Evolutionary conservation across 768 basidiomycete species (phyloP).

Genomic region (Gyrodon lividus): DNA sequence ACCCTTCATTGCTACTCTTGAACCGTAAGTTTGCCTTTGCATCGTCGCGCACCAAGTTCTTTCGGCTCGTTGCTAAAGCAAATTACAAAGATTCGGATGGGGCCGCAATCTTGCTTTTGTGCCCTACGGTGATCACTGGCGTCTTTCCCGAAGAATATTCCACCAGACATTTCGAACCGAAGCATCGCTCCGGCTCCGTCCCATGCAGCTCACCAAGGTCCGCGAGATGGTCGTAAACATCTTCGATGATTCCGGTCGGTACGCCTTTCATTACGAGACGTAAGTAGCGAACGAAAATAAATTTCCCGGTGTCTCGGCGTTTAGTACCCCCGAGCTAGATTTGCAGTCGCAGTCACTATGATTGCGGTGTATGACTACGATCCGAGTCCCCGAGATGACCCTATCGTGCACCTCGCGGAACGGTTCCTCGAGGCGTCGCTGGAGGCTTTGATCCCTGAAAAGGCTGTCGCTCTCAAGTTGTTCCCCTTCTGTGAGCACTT

Average conservation of each 20-base stretch:
- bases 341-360: constrained; percentile 1
- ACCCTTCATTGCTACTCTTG: constrained; percentile 18
- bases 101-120: constrained; percentile 1
- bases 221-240: constrained; percentile 4
- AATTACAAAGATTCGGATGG: constrained; percentile 6
- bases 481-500: constrained; percentile 9
- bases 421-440: background rate
- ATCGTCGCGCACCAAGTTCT: background rate
- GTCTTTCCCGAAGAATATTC: constrained; percentile 8
- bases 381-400: constrained; percentile 2
- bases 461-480: background rate
- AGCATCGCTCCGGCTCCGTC: background rate
- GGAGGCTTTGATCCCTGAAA: background rate
- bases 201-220: constrained; percentile 5
- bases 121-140: constrained; percentile 12
- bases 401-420: background rate
- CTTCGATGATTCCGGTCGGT: background rate
- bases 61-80: no score
- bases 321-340: background rate
- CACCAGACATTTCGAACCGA: constrained; percentile 13
- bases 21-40: constrained; percentile 1
- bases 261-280: background rate
- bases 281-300: background rate
- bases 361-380: constrained; percentile 10
- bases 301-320: background rate